These are phyloP conservation scores for Lophiostoma macrostomum DNA, from an alignment of 495 filamentous ascomycete species.

Conservation along the genomic window DNA sequence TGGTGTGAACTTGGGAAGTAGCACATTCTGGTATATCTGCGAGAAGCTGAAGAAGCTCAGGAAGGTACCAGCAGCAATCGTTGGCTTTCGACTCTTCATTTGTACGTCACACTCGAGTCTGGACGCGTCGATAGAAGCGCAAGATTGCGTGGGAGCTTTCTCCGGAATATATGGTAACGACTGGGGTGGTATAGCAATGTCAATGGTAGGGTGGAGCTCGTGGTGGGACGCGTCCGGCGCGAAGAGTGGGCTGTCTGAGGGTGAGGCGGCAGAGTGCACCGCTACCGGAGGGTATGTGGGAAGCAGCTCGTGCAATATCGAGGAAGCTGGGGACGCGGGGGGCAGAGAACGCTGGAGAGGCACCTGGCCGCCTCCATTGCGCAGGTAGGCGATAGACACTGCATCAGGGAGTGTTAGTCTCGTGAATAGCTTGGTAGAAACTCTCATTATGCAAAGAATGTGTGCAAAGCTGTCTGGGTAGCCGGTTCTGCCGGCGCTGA, in stretches of 20 bases:
- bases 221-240: slow-evolving; percentile 25
- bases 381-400: slow-evolving; percentile 31
- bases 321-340: slow-evolving; percentile 5
- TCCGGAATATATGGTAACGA: slow-evolving; percentile 7
- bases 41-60: slow-evolving; percentile 30
- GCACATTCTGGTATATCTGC: slow-evolving; percentile 45
- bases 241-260: slow-evolving; percentile 1
- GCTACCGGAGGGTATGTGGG: slow-evolving; percentile 23
- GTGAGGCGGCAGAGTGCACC: slow-evolving; percentile 6
- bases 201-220: slow-evolving; percentile 16
- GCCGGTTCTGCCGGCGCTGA: slow-evolving; percentile 28
- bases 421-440: no score
- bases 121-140: slow-evolving; percentile 1
- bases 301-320: slow-evolving; percentile 9
- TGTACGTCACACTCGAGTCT: slow-evolving; percentile 10
- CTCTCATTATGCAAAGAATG: no score
- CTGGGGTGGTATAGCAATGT: slow-evolving; percentile 18
- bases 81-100: slow-evolving; percentile 30
- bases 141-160: slow-evolving; percentile 4
- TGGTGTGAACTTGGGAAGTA: slow-evolving; percentile 44
- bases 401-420: no score
- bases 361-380: slow-evolving; percentile 32
- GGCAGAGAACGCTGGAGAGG: slow-evolving; percentile 23
- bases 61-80: slow-evolving; percentile 22
- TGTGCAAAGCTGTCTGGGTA: no score